Percentiles rank a stretch among this genome's conserved stretches.
Evolutionary conservation across 768 basidiomycete species (phyloP).

Genomic region (Cubamyces sp.): DNA sequence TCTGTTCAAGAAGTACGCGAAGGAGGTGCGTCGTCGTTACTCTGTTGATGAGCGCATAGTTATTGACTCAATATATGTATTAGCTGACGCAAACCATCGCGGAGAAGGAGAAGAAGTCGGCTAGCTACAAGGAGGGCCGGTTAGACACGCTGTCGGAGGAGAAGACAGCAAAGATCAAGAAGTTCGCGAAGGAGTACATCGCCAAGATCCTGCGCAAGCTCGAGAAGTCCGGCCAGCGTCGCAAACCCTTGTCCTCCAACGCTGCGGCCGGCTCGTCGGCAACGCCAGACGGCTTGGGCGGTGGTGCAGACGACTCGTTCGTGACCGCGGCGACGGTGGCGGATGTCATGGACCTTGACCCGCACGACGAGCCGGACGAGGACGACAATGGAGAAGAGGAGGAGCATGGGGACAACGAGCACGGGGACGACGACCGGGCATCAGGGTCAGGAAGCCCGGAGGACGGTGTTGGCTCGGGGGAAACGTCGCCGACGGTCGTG

Average conservation of each 20-base stretch:
- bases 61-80: conserved; percentile 9
- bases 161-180: conserved; percentile 87
- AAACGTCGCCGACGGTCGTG: conserved; percentile 33
- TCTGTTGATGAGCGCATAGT: background rate
- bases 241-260: conserved; percentile 13
- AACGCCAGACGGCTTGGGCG: conserved; percentile 26
- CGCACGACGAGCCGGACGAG: conserved; percentile 37
- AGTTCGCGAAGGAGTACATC: conserved; percentile 91
- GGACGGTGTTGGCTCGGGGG: conserved; percentile 20
- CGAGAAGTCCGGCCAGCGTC: conserved; percentile 49
- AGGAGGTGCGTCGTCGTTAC: conserved; percentile 66
- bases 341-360: conserved; percentile 46
- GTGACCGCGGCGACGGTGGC: conserved; percentile 40
- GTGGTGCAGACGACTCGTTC: conserved; percentile 31
- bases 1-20: conserved; percentile 92
- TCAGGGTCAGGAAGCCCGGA: conserved; percentile 20
- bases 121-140: conserved; percentile 71
- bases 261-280: conserved; percentile 12
- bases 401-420: conserved; percentile 28
- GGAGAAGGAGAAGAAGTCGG: conserved; percentile 95
- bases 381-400: conserved; percentile 31
- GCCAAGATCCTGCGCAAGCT: conserved; percentile 74
- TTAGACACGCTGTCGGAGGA: conserved; percentile 84
- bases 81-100: conserved; percentile 87
- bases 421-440: background rate